phyloP scores from a whole-genome alignment of 2,329 filamentous ascomycete genomes.

The Rhynchosporium graminicola region DNA sequence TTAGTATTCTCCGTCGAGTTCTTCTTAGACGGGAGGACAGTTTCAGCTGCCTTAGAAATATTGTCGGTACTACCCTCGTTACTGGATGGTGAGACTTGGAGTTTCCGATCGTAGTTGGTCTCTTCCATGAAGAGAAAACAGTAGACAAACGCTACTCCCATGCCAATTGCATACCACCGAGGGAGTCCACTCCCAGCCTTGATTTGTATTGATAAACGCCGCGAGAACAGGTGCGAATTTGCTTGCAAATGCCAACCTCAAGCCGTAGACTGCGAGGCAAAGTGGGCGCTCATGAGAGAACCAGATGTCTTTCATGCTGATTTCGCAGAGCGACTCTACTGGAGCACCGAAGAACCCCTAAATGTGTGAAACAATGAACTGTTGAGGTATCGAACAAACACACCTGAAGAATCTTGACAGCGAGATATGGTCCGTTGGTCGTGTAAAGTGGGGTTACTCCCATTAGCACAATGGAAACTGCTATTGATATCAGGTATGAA shows the following conservation, averaged over 20 bases:
- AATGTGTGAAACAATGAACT: background rate
- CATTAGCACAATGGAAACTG: slow-evolving; percentile 40
- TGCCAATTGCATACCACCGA: slow-evolving; percentile 52
- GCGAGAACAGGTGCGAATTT: slow-evolving; percentile 48
- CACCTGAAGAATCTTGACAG: slow-evolving; percentile 32
- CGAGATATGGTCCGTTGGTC: slow-evolving; percentile 31
- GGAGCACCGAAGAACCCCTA: slow-evolving; percentile 34
- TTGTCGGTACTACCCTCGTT: slow-evolving; percentile 14
- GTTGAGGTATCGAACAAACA: background rate
- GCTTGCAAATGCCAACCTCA: slow-evolving; percentile 46
- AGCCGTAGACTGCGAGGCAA: slow-evolving; percentile 46
- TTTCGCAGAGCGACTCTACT: slow-evolving; percentile 37
- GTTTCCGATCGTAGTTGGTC: slow-evolving; percentile 44
- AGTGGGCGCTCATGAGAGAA: slow-evolving; percentile 48
- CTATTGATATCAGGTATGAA: slow-evolving; percentile 47
- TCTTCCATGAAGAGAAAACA: slow-evolving; percentile 61
- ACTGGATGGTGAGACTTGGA: slow-evolving; percentile 15
- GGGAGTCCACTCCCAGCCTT: slow-evolving; percentile 51
- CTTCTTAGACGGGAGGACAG: background rate
- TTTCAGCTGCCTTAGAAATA: background rate
- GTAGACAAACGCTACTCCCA: slow-evolving; percentile 48
- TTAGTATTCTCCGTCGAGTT: slow-evolving; percentile 11
- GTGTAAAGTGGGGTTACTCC: slow-evolving; percentile 40
- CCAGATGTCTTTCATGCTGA: slow-evolving; percentile 42
- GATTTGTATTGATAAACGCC: slow-evolving; percentile 50